These are phyloP conservation scores for Acanthamoeba culbertsoni DNA, from an alignment of 208 protist species.

Conservation along the genomic window DNA sequence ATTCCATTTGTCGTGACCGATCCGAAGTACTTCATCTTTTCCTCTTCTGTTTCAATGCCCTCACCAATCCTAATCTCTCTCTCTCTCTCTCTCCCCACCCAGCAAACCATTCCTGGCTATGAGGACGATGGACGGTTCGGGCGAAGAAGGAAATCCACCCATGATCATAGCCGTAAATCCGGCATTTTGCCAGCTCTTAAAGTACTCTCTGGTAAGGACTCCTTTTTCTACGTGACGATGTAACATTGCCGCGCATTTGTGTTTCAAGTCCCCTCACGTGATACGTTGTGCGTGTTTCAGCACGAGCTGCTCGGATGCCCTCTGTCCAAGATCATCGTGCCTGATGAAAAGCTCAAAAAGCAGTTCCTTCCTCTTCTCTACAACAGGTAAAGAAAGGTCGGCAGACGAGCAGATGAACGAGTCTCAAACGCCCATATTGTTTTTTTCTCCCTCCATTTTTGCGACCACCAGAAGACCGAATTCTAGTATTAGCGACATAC, in stretches of 20 bases:
- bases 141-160: background rate
- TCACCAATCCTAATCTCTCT: background rate
- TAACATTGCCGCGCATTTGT: too few relatives aligned
- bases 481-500: background rate
- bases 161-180: conserved; percentile 2
- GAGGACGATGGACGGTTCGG: background rate
- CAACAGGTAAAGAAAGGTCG: background rate
- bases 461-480: background rate
- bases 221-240: background rate
- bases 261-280: too few relatives aligned
- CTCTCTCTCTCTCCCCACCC: background rate
- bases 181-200: background rate
- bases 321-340: conserved; percentile 20
- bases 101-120: conserved; percentile 11
- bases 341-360: background rate
- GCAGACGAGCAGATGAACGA: too few relatives aligned
- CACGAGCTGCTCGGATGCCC: conserved; percentile 25
- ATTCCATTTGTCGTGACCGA: background rate
- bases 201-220: background rate
- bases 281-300: too few relatives aligned
- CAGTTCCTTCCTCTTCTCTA: conserved; percentile 6
- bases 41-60: background rate
- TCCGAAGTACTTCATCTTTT: background rate
- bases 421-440: too few relatives aligned
- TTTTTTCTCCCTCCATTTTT: background rate